Conservation (phyloP, 2,329 filamentous ascomycete species). For the Nothomitra cinnamomea region DNA sequence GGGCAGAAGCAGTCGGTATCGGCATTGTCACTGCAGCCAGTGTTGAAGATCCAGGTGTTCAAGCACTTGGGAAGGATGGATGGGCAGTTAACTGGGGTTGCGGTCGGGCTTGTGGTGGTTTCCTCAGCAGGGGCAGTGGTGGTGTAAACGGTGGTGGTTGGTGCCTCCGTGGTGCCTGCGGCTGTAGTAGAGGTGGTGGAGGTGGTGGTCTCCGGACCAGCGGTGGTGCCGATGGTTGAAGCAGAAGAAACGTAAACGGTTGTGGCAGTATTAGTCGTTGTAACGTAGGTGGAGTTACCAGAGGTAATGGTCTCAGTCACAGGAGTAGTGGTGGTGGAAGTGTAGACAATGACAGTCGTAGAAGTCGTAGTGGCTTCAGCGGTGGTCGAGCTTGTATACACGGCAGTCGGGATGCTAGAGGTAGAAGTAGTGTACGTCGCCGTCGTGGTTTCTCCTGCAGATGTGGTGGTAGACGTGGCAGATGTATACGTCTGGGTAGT, state of each 20-base stretch:
- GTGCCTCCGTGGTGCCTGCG: too few relatives aligned
- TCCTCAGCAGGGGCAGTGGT: background rate
- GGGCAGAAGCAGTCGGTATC: slow-evolving; percentile 80
- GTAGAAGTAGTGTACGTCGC: background rate
- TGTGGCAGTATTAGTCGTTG: background rate
- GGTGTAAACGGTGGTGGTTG: background rate
- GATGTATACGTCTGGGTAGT: background rate
- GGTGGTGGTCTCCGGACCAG: background rate
- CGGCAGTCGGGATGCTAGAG: background rate
- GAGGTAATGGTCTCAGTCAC: slow-evolving; percentile 2
- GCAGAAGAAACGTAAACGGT: background rate
- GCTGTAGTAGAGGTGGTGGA: background rate
- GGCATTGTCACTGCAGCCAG: slow-evolving; percentile 68
- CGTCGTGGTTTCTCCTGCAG: background rate
- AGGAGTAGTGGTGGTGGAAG: background rate
- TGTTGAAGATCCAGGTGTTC: slow-evolving; percentile 69
- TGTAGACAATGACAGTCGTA: background rate
- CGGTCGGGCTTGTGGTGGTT: background rate
- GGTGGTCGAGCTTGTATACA: background rate
- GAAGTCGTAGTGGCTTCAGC: background rate
- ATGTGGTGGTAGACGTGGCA: slow-evolving; percentile 6
- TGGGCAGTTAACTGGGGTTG: slow-evolving; percentile 31
- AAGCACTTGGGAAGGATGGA: slow-evolving; percentile 69
- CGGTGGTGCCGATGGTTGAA: background rate
- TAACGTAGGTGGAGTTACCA: background rate